Base-by-base conservation (phyloP, 2,329 filamentous ascomycete species). In the Aureobasidium leucospermi region DNA sequence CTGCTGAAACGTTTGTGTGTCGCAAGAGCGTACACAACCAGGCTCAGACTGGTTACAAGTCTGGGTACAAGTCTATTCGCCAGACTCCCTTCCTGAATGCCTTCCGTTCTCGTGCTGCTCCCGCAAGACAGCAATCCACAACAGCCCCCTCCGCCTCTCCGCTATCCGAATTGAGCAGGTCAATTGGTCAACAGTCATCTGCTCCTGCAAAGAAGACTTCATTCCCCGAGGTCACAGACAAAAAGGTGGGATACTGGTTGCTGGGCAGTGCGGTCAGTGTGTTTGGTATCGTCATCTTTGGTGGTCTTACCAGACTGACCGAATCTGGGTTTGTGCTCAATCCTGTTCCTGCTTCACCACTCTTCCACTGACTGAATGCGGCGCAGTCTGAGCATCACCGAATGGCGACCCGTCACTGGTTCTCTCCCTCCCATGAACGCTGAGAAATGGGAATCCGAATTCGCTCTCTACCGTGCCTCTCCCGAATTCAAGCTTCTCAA, bases 361-460 rank as follows among this genome's bases (percentile, higher is more conserved):
- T 19, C 2, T 31, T 9, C 32, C 6, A 39, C 29, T 49, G 55
- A 58, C 55, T 23, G 19, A 42, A 1, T 23, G 28, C 41, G 13
- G 45, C 29, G 63, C 65, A 96, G 93, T 47, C 81, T 99, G 65
- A 96, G 92, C 72, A 99, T 99, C 68, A 99, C 94, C 64, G 94
- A 99, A 88, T 99, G 94, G 94, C 87, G 86, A 66, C 94, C 94
- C 52, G 92, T 99, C 45, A 97, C 94, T 9, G 94, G 94, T 66
- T 92, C 91, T 15, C 78, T 95, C 39, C 92, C 91, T 38, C 94
- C 94, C 39, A 82, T 89, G 74, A 88, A 84, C 67, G 75, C 81
- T 28, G 85, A 81, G 61, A 89, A 93, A 70, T 99, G 94, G 94
- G 87, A 96, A 67, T 85, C 86, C 64, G 94, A 97, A 70, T 99